phyloP scores from a whole-genome alignment of 2,329 filamentous ascomycete genomes.

The Rhinocladiella mackenziei region DNA sequence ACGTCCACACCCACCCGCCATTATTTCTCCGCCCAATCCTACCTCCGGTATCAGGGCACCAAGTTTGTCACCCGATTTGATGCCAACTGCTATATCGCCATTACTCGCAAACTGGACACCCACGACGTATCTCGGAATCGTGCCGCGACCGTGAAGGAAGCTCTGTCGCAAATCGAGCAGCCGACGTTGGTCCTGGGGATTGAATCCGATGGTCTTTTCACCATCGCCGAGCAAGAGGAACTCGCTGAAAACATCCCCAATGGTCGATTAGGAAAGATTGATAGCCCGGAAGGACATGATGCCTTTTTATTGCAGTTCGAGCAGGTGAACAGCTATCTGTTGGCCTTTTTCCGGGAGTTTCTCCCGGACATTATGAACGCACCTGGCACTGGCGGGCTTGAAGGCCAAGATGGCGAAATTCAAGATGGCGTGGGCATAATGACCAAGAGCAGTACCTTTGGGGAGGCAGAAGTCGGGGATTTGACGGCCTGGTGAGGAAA shows the following conservation, averaged over 20 bases:
- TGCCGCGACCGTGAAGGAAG: constrained; percentile 59
- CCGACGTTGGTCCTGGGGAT: constrained; percentile 90
- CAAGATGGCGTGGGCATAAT: constrained; percentile 55
- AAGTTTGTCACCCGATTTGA: constrained; percentile 98
- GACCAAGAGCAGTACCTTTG: constrained; percentile 86
- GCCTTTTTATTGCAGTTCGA: constrained; percentile 96
- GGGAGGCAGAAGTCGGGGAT: constrained; percentile 92
- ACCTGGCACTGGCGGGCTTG: constrained; percentile 39
- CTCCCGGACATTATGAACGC: constrained; percentile 83
- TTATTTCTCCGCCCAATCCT: constrained; percentile 98
- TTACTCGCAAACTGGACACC: constrained; percentile 95
- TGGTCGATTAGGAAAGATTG: constrained; percentile 76
- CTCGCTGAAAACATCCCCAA: constrained; percentile 76
- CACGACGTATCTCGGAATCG: constrained; percentile 87
- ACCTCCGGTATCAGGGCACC: constrained; percentile 89
- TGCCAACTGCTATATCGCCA: constrained; percentile 98
- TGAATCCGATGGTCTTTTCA: constrained; percentile 92
- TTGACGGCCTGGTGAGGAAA: constrained; percentile 40
- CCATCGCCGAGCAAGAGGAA: constrained; percentile 93
- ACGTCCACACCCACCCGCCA: constrained; percentile 51
- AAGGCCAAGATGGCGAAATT: constrained; percentile 32
- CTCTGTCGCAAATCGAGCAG: constrained; percentile 77
- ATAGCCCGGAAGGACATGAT: constrained; percentile 92
- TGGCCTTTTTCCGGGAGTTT: constrained; percentile 76
- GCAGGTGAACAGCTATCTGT: constrained; percentile 85